phyloP scores from a whole-genome alignment of 352 stramenopile species.

The Peronospora destructor region DNA sequence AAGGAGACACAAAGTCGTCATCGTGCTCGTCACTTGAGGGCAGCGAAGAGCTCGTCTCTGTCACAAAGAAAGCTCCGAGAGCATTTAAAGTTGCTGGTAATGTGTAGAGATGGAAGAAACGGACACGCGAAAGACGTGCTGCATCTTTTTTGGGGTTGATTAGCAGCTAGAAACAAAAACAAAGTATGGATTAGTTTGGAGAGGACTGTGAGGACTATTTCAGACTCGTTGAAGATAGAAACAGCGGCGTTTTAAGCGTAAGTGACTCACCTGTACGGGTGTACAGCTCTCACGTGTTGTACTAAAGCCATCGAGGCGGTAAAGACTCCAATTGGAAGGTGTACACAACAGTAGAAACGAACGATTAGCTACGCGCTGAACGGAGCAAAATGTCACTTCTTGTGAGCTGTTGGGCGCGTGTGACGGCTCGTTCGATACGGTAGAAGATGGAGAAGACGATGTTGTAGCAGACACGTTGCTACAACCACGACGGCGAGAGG shows the following conservation, averaged over 20 bases:
- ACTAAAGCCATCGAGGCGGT: conserved; percentile 50
- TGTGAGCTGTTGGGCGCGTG: conserved; percentile 13
- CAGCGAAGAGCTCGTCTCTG: conserved; percentile 22
- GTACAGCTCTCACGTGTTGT: conserved; percentile 33
- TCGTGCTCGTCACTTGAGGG: conserved; percentile 26
- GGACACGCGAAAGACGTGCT: conserved; percentile 37
- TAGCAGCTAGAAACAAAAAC: conserved; percentile 30
- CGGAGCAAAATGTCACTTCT: conserved; percentile 57
- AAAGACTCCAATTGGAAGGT: conserved; percentile 46
- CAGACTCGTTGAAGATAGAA: background rate
- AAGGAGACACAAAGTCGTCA: conserved; percentile 31
- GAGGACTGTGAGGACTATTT: background rate
- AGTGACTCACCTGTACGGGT: conserved; percentile 37
- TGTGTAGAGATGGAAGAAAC: conserved; percentile 58
- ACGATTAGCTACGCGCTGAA: conserved; percentile 47
- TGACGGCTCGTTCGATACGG: conserved; percentile 10
- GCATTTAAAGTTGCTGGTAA: conserved; percentile 15
- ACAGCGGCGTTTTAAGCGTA: background rate
- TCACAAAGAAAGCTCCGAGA: conserved; percentile 46
- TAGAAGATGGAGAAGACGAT: conserved; percentile 2
- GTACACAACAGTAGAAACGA: conserved; percentile 57
- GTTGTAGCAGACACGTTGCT: background rate
- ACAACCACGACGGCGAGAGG: conserved; percentile 6
- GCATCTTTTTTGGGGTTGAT: conserved; percentile 38
- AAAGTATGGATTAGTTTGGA: background rate